Conservation (phyloP, 2,329 filamentous ascomycete species). For the Ilyonectria sp. region DNA sequence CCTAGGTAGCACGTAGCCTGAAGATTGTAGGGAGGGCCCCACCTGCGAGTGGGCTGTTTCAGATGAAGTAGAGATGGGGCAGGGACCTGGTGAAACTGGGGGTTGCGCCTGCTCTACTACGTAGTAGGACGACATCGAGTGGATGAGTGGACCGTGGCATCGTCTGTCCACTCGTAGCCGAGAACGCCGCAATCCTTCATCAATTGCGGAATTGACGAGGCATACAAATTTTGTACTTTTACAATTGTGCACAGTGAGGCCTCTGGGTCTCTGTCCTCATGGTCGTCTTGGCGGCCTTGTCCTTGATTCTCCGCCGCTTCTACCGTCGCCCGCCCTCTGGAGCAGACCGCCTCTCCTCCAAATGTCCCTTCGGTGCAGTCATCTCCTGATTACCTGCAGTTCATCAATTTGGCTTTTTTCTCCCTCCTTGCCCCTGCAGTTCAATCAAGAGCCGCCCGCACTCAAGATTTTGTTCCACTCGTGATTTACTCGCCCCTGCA, state of each 20-base stretch:
- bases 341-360: not conserved
- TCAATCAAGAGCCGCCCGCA: not conserved
- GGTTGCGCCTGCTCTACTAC: constrained; percentile 26
- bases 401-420: not conserved
- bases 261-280: not conserved
- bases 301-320: constrained; percentile 12
- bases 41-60: constrained; percentile 38
- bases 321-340: constrained; percentile 1
- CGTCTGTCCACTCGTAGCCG: constrained; percentile 26
- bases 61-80: constrained; percentile 39
- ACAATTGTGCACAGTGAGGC: not conserved
- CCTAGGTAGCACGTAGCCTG: not conserved
- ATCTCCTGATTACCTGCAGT: not conserved
- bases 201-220: constrained; percentile 1
- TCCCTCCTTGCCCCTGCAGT: constrained; percentile 12
- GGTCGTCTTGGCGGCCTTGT: not conserved
- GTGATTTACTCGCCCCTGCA: not conserved
- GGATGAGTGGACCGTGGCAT: constrained; percentile 35
- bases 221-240: not conserved
- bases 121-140: constrained; percentile 19
- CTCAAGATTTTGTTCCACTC: not conserved
- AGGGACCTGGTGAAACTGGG: constrained; percentile 38
- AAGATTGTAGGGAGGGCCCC: constrained; percentile 26
- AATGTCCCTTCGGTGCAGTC: not conserved
- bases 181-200: constrained; percentile 8